A percentile compares a stretch with the other conserved stretches of the same genome.
These are phyloP conservation scores for Phycomyces blakesleeanus DNA, from an alignment of 192 early-diverging fungal genomes.

Conservation along the genomic window DNA sequence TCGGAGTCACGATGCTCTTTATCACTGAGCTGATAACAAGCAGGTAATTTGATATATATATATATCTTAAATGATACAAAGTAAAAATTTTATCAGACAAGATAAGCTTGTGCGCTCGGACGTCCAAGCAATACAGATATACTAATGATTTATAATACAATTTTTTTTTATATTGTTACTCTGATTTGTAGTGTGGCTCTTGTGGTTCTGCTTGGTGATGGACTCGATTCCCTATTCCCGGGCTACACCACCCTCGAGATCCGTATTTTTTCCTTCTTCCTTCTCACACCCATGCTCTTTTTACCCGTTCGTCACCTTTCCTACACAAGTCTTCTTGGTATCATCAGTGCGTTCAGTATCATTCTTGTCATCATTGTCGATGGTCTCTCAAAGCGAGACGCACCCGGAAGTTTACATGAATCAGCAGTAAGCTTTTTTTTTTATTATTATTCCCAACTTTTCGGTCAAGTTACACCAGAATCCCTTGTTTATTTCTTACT, in stretches of 20 bases:
- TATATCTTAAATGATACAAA: neutral
- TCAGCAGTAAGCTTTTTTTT: constrained; percentile 36
- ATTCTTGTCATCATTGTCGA: constrained; percentile 54
- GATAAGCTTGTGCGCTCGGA: too few species aligned
- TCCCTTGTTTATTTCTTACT: neutral
- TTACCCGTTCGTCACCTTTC: constrained; percentile 45
- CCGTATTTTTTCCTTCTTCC: constrained; percentile 40
- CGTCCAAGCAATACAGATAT: too few species aligned
- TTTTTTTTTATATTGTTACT: neutral
- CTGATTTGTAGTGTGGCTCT: constrained; percentile 35
- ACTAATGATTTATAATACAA: too few species aligned
- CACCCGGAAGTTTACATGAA: constrained; percentile 55
- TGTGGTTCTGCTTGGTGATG: constrained; percentile 36
- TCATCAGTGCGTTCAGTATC: constrained; percentile 50
- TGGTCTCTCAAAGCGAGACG: constrained; percentile 44
- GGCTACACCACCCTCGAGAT: constrained; percentile 27
- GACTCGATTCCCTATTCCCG: constrained; percentile 36
- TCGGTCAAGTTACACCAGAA: neutral
- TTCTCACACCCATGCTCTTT: constrained; percentile 54
- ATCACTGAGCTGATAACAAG: constrained; percentile 36
- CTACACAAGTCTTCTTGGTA: constrained; percentile 56
- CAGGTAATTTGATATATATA: constrained; percentile 22
- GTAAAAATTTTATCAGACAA: neutral
- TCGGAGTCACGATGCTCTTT: constrained; percentile 31
- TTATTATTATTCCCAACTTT: neutral